Percentiles rank a stretch among this genome's conserved stretches.
Evolutionary conservation across 768 basidiomycete genomes (phyloP).

Genomic region (Rhizopogon vulgaris): DNA sequence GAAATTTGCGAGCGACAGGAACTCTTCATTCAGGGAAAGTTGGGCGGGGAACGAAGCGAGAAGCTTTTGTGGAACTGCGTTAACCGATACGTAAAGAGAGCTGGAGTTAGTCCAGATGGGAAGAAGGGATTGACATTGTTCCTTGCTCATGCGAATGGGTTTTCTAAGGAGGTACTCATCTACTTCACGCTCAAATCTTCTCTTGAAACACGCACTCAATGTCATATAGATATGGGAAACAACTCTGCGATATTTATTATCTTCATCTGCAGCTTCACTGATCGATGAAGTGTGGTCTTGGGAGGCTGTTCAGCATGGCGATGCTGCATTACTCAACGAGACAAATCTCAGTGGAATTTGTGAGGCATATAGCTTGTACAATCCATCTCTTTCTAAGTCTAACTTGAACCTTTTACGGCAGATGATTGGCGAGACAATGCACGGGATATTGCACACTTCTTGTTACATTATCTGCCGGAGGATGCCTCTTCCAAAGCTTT

Average conservation of each 20-base stretch:
- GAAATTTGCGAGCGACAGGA: constrained; percentile 14
- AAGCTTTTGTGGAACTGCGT: constrained; percentile 60
- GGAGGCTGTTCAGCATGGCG: constrained; percentile 83
- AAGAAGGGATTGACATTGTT: constrained; percentile 57
- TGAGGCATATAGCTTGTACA: constrained; percentile 25
- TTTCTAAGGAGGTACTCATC: constrained; percentile 70
- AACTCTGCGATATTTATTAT: constrained; percentile 47
- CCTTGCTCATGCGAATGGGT: constrained; percentile 80
- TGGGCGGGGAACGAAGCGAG: constrained; percentile 12
- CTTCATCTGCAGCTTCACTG: constrained; percentile 27
- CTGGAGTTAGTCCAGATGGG: constrained; percentile 4
- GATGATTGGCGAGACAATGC: constrained; percentile 75
- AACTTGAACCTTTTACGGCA: constrained; percentile 19
- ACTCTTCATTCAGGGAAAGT: constrained; percentile 9
- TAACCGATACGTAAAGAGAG: constrained; percentile 56
- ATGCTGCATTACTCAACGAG: constrained; percentile 65
- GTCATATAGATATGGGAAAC: constrained; percentile 71
- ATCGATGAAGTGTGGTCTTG: constrained; percentile 76
- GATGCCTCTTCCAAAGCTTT: constrained; percentile 27
- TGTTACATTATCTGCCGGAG: constrained; percentile 59
- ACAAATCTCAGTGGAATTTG: constrained; percentile 50
- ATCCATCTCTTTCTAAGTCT: neutral
- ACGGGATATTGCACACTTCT: constrained; percentile 74
- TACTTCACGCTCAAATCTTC: neutral
- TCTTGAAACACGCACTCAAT: neutral